Percentiles rank a stretch among this genome's conserved stretches.
These are phyloP conservation scores for Fraxinus pennsylvanica DNA, from an alignment of 257 asterid genomes.

Conservation along the genomic window DNA sequence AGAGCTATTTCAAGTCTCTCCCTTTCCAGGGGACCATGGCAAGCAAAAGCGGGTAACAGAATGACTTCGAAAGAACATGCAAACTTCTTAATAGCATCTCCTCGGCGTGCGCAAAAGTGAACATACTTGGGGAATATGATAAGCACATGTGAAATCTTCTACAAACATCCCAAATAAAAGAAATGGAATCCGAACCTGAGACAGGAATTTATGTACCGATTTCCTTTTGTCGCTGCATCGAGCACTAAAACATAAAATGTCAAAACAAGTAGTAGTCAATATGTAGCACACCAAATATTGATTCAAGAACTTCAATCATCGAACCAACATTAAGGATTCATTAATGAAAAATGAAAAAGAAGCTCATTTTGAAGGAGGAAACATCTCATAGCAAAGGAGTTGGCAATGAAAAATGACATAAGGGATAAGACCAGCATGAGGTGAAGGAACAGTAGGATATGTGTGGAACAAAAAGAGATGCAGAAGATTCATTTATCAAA, in stretches of 20 bases:
- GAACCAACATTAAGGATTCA: background rate
- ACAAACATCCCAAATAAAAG: constrained; percentile 17
- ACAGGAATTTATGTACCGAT: constrained; percentile 38
- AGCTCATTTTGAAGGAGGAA: constrained; percentile 4
- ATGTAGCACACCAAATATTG: constrained; percentile 11
- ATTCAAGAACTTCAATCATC: background rate
- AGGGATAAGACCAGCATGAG: background rate
- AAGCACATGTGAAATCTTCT: background rate
- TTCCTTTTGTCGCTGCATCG: constrained; percentile 82
- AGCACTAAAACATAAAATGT: constrained; percentile 58
- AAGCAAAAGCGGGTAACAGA: background rate
- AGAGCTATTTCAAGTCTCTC: background rate
- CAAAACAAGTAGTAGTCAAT: constrained; percentile 17
- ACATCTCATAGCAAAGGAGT: background rate
- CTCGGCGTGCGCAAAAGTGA: background rate
- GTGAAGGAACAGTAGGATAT: background rate
- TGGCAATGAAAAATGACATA: background rate
- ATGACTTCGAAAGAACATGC: background rate
- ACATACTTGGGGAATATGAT: background rate
- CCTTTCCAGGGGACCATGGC: background rate
- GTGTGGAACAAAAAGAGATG: background rate
- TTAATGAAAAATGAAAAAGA: background rate
- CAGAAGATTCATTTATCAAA: background rate
- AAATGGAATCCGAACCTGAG: constrained; percentile 58
- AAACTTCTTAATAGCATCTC: constrained; percentile 13